Conservation (phyloP, 1,284 basidiomycete species). For the Tausonia pullulans region DNA sequence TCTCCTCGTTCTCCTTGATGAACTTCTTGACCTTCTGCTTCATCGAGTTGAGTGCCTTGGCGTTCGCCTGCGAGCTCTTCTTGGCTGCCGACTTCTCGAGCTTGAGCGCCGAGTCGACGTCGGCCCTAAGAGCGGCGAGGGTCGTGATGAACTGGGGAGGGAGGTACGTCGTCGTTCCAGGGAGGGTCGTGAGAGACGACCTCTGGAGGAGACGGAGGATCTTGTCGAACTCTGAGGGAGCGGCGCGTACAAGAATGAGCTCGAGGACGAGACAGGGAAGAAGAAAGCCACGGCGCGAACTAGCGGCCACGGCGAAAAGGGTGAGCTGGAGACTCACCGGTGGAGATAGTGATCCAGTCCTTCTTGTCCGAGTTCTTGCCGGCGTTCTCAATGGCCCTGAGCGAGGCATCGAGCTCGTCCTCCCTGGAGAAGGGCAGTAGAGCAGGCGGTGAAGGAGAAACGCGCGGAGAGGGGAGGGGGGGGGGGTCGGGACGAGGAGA, state of each 20-base stretch:
- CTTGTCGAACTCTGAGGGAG: slow-evolving; percentile 79
- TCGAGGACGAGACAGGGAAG: neutral
- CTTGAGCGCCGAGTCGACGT: slow-evolving; percentile 59
- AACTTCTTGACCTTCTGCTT: slow-evolving; percentile 95
- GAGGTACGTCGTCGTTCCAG: slow-evolving; percentile 64
- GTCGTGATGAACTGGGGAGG: slow-evolving; percentile 78
- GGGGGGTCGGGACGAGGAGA: neutral
- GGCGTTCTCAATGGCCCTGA: slow-evolving; percentile 86
- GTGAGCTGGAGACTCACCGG: slow-evolving; percentile 43
- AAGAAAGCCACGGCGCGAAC: neutral
- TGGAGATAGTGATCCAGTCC: slow-evolving; percentile 89
- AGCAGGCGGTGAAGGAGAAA: neutral
- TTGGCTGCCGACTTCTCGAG: slow-evolving; percentile 82
- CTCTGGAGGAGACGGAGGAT: slow-evolving; percentile 82
- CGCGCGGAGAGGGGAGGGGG: neutral
- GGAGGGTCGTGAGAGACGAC: slow-evolving; percentile 38
- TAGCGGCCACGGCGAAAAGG: slow-evolving; percentile 19
- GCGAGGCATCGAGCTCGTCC: slow-evolving; percentile 46
- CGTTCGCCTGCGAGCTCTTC: slow-evolving; percentile 93
- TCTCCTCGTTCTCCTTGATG: slow-evolving; percentile 75
- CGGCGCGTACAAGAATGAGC: neutral
- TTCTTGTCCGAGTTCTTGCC: slow-evolving; percentile 64
- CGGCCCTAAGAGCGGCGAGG: slow-evolving; percentile 63
- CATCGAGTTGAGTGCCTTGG: slow-evolving; percentile 88
- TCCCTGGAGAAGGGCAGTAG: slow-evolving; percentile 22